phyloP scores from a whole-genome alignment of 352 stramenopile species.

The Pythium periplocum region DNA sequence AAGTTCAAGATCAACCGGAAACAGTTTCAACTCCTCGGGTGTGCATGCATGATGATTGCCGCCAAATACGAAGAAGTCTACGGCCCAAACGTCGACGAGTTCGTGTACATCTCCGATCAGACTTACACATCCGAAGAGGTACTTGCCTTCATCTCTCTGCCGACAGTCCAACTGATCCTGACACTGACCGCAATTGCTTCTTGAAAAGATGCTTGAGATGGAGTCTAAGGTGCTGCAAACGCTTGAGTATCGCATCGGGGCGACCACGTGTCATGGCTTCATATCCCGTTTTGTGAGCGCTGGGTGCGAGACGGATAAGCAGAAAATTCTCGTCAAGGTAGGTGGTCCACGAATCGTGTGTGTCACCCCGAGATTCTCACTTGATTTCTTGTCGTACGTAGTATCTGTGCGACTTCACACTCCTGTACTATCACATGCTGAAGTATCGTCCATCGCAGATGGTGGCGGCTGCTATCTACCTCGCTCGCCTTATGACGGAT shows the following conservation, averaged over 20 bases:
- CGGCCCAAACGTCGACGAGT: conserved; percentile 90
- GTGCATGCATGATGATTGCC: conserved; percentile 94
- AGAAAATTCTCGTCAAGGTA: conserved; percentile 60
- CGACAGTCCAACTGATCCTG: not conserved
- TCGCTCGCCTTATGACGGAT: conserved; percentile 59
- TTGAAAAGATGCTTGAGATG: conserved; percentile 74
- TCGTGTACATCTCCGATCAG: conserved; percentile 97
- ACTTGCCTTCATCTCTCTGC: not conserved
- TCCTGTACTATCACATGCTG: conserved; percentile 71
- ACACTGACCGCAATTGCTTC: not conserved
- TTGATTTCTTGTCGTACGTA: conserved; percentile 13
- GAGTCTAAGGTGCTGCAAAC: conserved; percentile 69
- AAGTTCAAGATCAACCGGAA: conserved; percentile 85
- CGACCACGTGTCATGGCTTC: conserved; percentile 75
- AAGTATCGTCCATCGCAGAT: conserved; percentile 65
- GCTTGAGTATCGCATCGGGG: conserved; percentile 70
- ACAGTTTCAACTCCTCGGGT: conserved; percentile 94
- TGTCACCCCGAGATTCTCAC: conserved; percentile 3
- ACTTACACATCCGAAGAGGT: conserved; percentile 89
- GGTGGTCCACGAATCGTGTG: conserved; percentile 4
- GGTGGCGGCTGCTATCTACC: conserved; percentile 70
- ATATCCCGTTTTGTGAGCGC: conserved; percentile 54
- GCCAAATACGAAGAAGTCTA: conserved; percentile 98
- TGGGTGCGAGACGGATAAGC: conserved; percentile 47
- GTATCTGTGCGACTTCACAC: conserved; percentile 72